Percentiles rank a stretch among this genome's conserved stretches.
These are phyloP conservation scores for Scedosporium dehoogii DNA, from an alignment of 2,329 filamentous ascomycete genomes.

Conservation along the genomic window DNA sequence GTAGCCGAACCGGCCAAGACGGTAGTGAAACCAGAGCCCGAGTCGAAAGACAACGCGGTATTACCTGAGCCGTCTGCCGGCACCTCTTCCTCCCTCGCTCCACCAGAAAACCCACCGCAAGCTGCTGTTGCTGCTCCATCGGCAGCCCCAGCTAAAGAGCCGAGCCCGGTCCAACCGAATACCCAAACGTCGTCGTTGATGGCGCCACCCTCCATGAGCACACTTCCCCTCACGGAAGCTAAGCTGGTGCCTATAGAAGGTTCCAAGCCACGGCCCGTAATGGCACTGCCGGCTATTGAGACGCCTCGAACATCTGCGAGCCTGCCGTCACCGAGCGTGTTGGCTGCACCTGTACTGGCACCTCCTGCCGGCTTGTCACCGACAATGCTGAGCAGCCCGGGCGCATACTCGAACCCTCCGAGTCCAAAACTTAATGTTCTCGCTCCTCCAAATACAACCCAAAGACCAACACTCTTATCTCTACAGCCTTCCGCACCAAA, in stretches of 20 bases:
- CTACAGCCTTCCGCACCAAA: conserved; percentile 17
- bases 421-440: conserved; percentile 32
- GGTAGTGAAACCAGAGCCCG: background rate
- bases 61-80: background rate
- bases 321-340: conserved; percentile 18
- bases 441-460: conserved; percentile 32
- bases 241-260: conserved; percentile 3
- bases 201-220: conserved; percentile 7
- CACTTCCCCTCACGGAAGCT: background rate
- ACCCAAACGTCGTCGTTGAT: background rate
- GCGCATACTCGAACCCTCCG: conserved; percentile 15
- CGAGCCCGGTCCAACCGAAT: background rate
- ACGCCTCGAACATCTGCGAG: conserved; percentile 9
- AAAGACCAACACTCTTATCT: conserved; percentile 24
- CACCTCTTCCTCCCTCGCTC: background rate
- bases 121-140: background rate
- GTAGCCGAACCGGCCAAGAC: background rate
- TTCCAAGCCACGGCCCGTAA: background rate
- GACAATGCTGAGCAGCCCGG: conserved; percentile 10
- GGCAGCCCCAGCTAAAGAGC: background rate
- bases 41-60: background rate
- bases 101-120: background rate
- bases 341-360: conserved; percentile 27
- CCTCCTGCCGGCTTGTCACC: conserved; percentile 22
- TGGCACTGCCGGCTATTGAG: conserved; percentile 5